Base-by-base conservation (phyloP, 164 flowering plant genomes). In the Magnolia officinalis region DNA sequence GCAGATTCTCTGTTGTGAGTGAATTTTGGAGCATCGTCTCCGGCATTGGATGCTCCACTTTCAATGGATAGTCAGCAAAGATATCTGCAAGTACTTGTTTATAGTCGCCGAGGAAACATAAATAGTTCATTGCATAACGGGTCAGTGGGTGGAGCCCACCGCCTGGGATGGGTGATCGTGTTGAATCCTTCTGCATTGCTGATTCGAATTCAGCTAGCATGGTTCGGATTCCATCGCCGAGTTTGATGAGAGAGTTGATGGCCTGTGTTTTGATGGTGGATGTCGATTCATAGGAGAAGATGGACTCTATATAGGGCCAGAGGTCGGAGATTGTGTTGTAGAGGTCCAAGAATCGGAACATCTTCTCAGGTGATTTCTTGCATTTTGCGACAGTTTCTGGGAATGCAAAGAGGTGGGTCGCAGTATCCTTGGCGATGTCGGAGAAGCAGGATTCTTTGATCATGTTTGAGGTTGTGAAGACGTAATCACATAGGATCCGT, bases 121-220 rank as follows among this genome's bases (percentile, higher is more conserved):
- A 78, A 78, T 80, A 87, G 63, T 87, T 83, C 92, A 89, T 92
- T 8, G 81, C 80, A 78, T 83, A 69, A 19, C 80, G 31, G 0
- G 94, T 92, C 1, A 90, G 81, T 2, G 88, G 82, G 75, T 92
- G 91, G 6, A 89, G 29, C 20, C 90, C 92, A 11, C 88, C 94
- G 13, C 87, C 89, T 0, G 83, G 78, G 0, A 79, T 74, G 8
- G 77, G 69, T 0, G 81, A 21, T 74, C 87, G 88, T 1, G 93
- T 83, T 13, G 83, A 58, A 74, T 90, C 88, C 63, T 88, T 90
- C 45, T 86, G 87, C 21, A 92, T 81, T 1, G 81, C 73, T 8
- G 84, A 19, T 72, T 92, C 97, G 79, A 92, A 88, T 1, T 88
- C 87, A 0, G 78, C 0, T 0, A 92, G 67, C 84, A 83, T 85